Percentiles rank a stretch among this genome's conserved stretches.
Evolutionary conservation across 23 red algal genomes (phyloP).

Genomic region (Agarophyton chilense): DNA sequence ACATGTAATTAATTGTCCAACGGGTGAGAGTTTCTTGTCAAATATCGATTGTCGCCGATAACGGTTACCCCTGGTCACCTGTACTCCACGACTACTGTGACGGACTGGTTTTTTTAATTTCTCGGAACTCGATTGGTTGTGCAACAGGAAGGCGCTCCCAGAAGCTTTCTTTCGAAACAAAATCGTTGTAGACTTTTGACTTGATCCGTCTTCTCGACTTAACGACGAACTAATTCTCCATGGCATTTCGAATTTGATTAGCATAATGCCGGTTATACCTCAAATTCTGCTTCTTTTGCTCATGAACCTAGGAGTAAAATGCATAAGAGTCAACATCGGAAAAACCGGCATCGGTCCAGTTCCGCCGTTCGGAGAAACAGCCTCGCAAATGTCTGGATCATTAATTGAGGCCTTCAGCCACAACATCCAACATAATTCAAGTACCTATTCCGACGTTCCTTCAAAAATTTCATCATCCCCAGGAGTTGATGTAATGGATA

Average conservation of each 20-base stretch:
- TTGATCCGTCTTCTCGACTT: neutral
- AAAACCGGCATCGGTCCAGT: neutral
- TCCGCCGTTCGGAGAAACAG: neutral
- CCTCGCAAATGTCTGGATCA: neutral
- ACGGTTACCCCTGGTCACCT: neutral
- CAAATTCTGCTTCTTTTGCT: neutral
- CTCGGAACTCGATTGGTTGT: neutral
- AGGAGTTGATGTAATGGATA: neutral
- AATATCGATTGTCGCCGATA: conserved; percentile 24
- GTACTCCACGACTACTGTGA: neutral
- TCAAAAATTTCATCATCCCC: neutral
- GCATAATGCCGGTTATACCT: neutral
- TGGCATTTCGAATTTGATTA: neutral
- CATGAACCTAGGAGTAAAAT: neutral
- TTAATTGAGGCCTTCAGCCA: neutral
- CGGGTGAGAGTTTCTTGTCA: neutral
- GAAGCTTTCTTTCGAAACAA: neutral
- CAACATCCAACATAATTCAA: neutral
- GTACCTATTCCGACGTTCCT: neutral
- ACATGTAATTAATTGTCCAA: too few species aligned
- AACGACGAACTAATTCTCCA: neutral
- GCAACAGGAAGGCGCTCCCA: neutral
- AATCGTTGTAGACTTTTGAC: neutral
- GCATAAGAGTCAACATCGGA: neutral
- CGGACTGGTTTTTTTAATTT: neutral